Percentiles rank a stretch among this genome's conserved stretches.
Conservation (phyloP, 192 early-diverging fungal species). For the Coemansia biformis region DNA sequence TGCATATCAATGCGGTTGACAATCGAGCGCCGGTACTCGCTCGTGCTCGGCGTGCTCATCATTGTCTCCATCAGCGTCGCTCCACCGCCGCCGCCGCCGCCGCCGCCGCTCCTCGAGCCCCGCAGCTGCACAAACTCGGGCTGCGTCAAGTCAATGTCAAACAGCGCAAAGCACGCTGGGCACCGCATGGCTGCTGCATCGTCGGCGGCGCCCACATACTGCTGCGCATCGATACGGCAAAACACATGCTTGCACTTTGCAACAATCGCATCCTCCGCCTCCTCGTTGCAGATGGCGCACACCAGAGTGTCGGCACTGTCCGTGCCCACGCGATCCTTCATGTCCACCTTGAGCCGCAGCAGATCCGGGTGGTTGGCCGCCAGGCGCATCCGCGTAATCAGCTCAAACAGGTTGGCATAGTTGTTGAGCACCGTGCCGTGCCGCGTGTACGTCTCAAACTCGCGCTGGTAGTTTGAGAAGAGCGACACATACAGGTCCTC, state of each 20-base stretch:
- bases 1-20: slow-evolving; percentile 87
- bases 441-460: slow-evolving; percentile 77
- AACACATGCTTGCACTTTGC: slow-evolving; percentile 85
- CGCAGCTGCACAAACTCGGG: slow-evolving; percentile 20
- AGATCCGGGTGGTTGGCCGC: slow-evolving; percentile 87
- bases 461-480: slow-evolving; percentile 65
- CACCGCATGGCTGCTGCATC: slow-evolving; percentile 51
- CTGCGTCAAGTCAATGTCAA: slow-evolving; percentile 73
- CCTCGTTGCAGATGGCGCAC: slow-evolving; percentile 82
- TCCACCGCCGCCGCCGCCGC: neutral
- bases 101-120: neutral
- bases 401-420: slow-evolving; percentile 91
- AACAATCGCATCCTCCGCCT: slow-evolving; percentile 79
- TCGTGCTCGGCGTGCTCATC: slow-evolving; percentile 50
- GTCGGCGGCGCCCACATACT: slow-evolving; percentile 48
- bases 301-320: slow-evolving; percentile 64
- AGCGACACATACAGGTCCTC: slow-evolving; percentile 85
- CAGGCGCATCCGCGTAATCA: slow-evolving; percentile 82
- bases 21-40: slow-evolving; percentile 62
- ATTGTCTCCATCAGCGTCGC: slow-evolving; percentile 41
- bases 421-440: slow-evolving; percentile 83
- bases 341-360: slow-evolving; percentile 56
- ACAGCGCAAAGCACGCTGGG: slow-evolving; percentile 69
- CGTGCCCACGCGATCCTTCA: slow-evolving; percentile 24
- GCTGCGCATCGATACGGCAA: slow-evolving; percentile 74